A percentile compares a stretch with the other conserved stretches of the same genome.
These are phyloP conservation scores for Jasminum sambac DNA, from an alignment of 257 asterid species.

Conservation along the genomic window DNA sequence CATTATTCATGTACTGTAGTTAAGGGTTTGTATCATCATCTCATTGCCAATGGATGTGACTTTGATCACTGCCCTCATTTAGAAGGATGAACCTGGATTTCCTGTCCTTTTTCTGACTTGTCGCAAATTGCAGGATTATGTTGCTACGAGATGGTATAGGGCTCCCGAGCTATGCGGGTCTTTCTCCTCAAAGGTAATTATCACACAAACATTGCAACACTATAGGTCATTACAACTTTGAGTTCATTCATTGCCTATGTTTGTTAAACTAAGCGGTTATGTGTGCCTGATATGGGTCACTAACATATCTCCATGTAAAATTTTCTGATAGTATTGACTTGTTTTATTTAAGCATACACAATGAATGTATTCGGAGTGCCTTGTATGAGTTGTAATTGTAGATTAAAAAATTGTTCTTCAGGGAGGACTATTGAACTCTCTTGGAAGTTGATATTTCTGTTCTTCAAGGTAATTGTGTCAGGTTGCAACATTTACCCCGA, in stretches of 20 bases:
- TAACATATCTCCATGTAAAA: not conserved
- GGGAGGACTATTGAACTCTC: slow-evolving; percentile 57
- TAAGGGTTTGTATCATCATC: not conserved
- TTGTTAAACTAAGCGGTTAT: not conserved
- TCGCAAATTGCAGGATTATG: slow-evolving; percentile 20
- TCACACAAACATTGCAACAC: not conserved
- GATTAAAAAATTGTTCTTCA: slow-evolving; percentile 52
- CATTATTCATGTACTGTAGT: not conserved
- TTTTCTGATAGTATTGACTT: not conserved
- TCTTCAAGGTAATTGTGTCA: slow-evolving; percentile 48
- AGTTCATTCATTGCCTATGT: not conserved
- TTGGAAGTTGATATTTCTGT: slow-evolving; percentile 55
- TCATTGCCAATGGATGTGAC: not conserved
- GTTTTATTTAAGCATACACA: not conserved
- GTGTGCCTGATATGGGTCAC: not conserved
- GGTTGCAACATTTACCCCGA: slow-evolving; percentile 15
- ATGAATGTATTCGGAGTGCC: slow-evolving; percentile 24
- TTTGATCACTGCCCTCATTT: not conserved
- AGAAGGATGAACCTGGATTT: not conserved
- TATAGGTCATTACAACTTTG: not conserved
- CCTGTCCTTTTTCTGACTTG: not conserved
- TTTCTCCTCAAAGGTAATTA: slow-evolving; percentile 24
- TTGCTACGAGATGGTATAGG: slow-evolving; percentile 29
- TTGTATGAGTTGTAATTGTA: slow-evolving; percentile 35
- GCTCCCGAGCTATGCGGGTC: slow-evolving; percentile 30